Evolutionary conservation across 768 basidiomycete genomes (phyloP), one percentile per base, ranked within the genome.

Genomic region (Clitopilus hobsonii): DNA sequence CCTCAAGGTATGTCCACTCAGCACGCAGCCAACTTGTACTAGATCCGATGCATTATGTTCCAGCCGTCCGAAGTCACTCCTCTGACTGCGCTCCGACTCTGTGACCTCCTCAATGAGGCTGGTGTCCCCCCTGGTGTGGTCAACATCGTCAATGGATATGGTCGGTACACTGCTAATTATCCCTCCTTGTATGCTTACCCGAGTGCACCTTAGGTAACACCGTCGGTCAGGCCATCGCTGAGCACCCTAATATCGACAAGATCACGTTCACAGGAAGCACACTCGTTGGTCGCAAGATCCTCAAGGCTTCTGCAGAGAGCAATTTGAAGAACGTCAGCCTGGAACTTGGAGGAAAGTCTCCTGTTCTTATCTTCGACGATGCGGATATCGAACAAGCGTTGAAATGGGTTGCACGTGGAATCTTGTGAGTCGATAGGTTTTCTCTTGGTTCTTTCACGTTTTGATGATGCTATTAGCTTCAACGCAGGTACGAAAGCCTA

Each of bases 241-340:
- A 77, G 47, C 88, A 91, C 70, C 76, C 75, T 61, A 69, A 69
- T 7, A 85, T 91, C 58, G 76, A 82, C 51, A 91, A 90, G 69
- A 71, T 90, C 22, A 84, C 89, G 0, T 91, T 92, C 71, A 92
- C 91, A 3, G 89, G 90, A 5, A 85, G 84, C 53, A 89, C 88
- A 6, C 70, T 83, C 38, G 80, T 82, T 36, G 91, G 91, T 2
- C 81, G 88, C 47, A 81, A 79, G 60, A 77, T 92, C 66, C 69
- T 88, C 74, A 80, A 87, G 61, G 86, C 88, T 3, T 80, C 91
- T 1, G 78, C 87, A 0, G 76, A 83, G 65, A 80, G 80, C 25
- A 93, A 92, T 65, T 66, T 92, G 63, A 93, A 93, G 71, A 77
- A 78, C 53, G 85, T 88, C 48, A 84, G 86, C 8, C 79, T 89